Evolutionary conservation across 2,329 filamentous ascomycete genomes (phyloP).

Genomic region (Hypoxylon sp.): DNA sequence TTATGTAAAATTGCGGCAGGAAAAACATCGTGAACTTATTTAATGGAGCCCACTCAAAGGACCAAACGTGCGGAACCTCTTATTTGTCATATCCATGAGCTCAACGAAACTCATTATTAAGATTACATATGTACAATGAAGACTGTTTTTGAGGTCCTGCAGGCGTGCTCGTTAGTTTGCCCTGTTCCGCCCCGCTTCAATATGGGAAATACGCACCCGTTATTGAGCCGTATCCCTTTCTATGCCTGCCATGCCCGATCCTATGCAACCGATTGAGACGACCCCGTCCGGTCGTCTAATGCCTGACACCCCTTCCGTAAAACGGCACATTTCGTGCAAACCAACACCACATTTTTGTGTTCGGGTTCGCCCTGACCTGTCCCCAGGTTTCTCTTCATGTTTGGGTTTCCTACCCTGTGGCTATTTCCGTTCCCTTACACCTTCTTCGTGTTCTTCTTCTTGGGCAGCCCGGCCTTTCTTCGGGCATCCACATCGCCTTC

Average conservation of each 20-base stretch:
- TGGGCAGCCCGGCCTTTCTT: conserved; percentile 67
- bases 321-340: conserved; percentile 36
- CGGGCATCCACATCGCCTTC: conserved; percentile 86
- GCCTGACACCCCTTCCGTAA: conserved; percentile 26
- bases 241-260: conserved; percentile 40
- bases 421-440: conserved; percentile 23
- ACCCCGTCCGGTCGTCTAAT: conserved; percentile 25
- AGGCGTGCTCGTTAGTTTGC: conserved; percentile 26
- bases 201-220: conserved; percentile 14
- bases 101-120: conserved; percentile 33
- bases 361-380: conserved; percentile 2
- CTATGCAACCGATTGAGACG: conserved; percentile 40
- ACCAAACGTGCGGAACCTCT: background rate
- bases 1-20: background rate
- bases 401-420: background rate
- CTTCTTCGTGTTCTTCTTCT: conserved; percentile 52
- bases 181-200: conserved; percentile 21
- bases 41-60: background rate
- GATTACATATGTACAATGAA: conserved; percentile 44
- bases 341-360: conserved; percentile 21
- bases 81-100: conserved; percentile 7
- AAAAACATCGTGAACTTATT: background rate
- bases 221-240: conserved; percentile 27
- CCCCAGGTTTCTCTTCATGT: background rate
- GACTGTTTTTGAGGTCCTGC: conserved; percentile 16